phyloP scores from a whole-genome alignment of 345 rosid species.

The Corchorus capsularis region DNA sequence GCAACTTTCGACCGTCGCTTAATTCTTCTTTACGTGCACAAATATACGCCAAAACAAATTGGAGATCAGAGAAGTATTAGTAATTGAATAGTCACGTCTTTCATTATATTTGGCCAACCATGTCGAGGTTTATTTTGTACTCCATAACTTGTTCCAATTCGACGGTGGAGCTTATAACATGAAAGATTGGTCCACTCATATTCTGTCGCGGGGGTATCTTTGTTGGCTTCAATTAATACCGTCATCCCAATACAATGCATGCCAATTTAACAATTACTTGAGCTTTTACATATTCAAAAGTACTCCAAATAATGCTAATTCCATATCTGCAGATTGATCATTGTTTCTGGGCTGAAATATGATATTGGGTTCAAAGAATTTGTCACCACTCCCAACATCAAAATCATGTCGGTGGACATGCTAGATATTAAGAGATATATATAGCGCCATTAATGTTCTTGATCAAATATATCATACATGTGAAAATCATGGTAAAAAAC shows the following conservation, averaged over 20 bases:
- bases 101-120: not conserved
- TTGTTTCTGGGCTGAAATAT: not conserved
- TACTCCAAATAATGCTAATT: not conserved
- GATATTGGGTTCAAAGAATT: not conserved
- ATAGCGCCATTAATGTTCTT: too few species aligned
- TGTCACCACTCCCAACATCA: not conserved
- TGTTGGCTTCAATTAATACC: not conserved
- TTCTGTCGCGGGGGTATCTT: not conserved
- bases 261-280: not conserved
- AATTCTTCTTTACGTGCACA: not conserved
- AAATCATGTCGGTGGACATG: constrained; percentile 5
- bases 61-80: not conserved
- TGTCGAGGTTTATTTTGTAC: not conserved
- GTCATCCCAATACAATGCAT: not conserved
- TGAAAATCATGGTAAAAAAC: not conserved
- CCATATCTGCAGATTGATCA: not conserved
- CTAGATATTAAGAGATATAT: not conserved
- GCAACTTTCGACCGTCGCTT: too few species aligned
- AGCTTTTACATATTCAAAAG: not conserved
- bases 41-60: not conserved
- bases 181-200: not conserved
- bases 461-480: not conserved
- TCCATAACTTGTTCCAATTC: not conserved
- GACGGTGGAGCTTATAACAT: constrained; percentile 10
- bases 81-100: constrained; percentile 1